Base-by-base conservation (phyloP, 2,329 filamentous ascomycete species). In the Ophiocordyceps australis region DNA sequence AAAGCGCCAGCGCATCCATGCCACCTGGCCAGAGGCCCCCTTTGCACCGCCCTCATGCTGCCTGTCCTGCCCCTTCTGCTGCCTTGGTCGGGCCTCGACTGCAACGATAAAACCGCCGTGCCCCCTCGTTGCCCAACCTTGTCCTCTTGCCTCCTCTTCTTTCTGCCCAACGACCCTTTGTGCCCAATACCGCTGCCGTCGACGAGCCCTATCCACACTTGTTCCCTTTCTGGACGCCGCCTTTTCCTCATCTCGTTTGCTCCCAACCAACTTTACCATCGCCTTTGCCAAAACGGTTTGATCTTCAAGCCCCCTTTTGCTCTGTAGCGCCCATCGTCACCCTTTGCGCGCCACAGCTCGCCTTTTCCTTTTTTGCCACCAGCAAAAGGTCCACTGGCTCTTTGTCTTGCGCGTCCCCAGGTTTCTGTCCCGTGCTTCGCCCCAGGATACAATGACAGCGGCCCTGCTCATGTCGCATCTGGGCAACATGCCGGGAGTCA, bases 401-500 rank as follows among this genome's bases (percentile, higher is more conserved):
- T 45, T 23, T 26, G 43, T 33, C 42, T 34, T 36, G 28, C 36
- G 34, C 38, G 41, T 38, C 33, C 34, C 30, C 31, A 30, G 40
- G 44, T 39, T 35, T 15, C 35, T 37, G 41, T 38, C 29, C 36
- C 40, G 32, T 28, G 32, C 32, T 28, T 28, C 22, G 25, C 29
- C 47, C 48, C 40, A 42, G 54, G 52, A 55, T 47, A 53, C 46
- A 46, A 62, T 62, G 57, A 56, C 57, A 42, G 38, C 44, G 52
- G 48, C 55, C 45, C 46, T 59, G 49, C 48, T 55, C 46, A 46
- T 56, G 46, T 43, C 57, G 39, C 55, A 51, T 43, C 49, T 47
- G 53, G 55, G 45, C 38, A 43, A 54, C 41, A 66, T 68, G 62
- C 53, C 62, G 45, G 55, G 55, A 50, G 65, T 55, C 55, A 63